phyloP scores from a whole-genome alignment of 768 basidiomycete species.

The Lenzites betulinus region DNA sequence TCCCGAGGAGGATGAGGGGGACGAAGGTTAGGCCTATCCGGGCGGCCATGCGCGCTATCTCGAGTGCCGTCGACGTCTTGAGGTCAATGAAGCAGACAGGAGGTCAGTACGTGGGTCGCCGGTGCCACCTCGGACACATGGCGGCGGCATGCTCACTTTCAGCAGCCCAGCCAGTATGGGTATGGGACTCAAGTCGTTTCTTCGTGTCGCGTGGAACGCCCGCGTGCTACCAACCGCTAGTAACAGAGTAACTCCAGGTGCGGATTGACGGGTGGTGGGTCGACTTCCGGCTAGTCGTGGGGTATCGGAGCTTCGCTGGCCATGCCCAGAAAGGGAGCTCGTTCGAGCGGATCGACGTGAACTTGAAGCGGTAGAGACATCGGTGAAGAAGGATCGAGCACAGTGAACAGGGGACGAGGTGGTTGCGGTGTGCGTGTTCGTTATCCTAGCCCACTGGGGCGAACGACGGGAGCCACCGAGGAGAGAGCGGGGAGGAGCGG shows the following conservation, averaged over 20 bases:
- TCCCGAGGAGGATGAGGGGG: conserved; percentile 66
- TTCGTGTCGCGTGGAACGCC: conserved; percentile 46
- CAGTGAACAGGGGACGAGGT: neutral
- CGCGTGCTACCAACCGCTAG: conserved; percentile 1
- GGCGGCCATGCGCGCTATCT: conserved; percentile 66
- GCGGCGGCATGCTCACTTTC: conserved; percentile 50
- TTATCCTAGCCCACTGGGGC: conserved; percentile 11
- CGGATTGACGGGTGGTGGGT: neutral
- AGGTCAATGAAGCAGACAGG: conserved; percentile 20
- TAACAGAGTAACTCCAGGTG: neutral
- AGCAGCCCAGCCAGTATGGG: conserved; percentile 60
- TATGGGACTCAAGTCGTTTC: conserved; percentile 41
- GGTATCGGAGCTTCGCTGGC: neutral
- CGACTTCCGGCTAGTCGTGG: neutral
- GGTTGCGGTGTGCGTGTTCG: neutral
- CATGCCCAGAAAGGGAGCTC: neutral
- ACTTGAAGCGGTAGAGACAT: neutral
- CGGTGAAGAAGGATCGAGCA: no score
- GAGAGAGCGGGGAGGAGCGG: conserved; percentile 5
- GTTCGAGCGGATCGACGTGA: neutral
- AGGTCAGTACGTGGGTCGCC: neutral
- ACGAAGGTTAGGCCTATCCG: conserved; percentile 76
- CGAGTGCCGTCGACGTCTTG: conserved; percentile 74
- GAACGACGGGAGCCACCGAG: conserved; percentile 3
- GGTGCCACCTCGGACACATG: neutral